These are phyloP conservation scores for Medicago lupulina DNA, from an alignment of 306 rosid genomes.

Conservation along the genomic window DNA sequence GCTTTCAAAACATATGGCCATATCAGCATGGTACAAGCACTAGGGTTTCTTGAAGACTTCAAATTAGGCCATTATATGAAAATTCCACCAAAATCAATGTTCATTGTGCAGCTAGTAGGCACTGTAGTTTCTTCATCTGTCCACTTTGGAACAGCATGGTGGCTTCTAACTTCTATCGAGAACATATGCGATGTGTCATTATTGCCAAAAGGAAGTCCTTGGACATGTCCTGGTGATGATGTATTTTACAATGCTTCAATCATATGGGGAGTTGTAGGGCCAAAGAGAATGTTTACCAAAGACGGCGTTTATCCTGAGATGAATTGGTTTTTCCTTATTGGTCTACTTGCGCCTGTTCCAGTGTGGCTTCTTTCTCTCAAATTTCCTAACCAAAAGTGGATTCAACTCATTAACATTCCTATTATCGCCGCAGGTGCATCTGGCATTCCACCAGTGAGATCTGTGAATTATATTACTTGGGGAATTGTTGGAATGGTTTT, in stretches of 20 bases:
- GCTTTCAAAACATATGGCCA: constrained; percentile 78
- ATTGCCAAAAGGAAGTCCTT: constrained; percentile 68
- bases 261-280: constrained; percentile 78
- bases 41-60: constrained; percentile 58
- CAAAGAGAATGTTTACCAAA: constrained; percentile 56
- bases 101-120: constrained; percentile 64
- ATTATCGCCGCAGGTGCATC: constrained; percentile 46
- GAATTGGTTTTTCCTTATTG: constrained; percentile 73
- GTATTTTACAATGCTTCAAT: constrained; percentile 76
- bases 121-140: constrained; percentile 54
- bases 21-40: constrained; percentile 72
- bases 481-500: constrained; percentile 60
- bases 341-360: constrained; percentile 58
- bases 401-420: constrained; percentile 61
- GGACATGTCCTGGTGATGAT: constrained; percentile 70
- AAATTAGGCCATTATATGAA: constrained; percentile 84
- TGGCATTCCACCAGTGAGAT: constrained; percentile 46
- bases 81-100: constrained; percentile 77
- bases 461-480: constrained; percentile 63
- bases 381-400: constrained; percentile 57
- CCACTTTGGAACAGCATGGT: constrained; percentile 69
- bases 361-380: constrained; percentile 50
- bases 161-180: constrained; percentile 54
- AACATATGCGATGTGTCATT: constrained; percentile 51
- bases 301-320: constrained; percentile 53